A percentile compares a stretch with the other conserved stretches of the same genome.
These are phyloP conservation scores for Candida qinlingensis DNA, from an alignment of 805 yeast species.

Conservation along the genomic window DNA sequence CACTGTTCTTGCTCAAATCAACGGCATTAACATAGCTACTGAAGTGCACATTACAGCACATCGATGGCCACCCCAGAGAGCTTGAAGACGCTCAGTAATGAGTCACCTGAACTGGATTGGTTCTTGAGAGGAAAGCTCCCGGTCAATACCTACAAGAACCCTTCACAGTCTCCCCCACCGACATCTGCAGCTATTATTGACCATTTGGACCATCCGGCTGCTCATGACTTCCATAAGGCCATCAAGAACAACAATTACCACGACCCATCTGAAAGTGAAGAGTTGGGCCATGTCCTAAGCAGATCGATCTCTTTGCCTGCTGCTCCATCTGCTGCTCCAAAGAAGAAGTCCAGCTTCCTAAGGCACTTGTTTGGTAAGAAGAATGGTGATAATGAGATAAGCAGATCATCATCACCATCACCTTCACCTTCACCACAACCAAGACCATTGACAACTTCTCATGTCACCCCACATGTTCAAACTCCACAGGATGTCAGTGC, in stretches of 20 bases:
- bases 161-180: slow-evolving; percentile 5
- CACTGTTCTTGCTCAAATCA: too few relatives aligned
- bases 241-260: background rate
- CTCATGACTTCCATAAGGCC: slow-evolving; percentile 5
- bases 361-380: slow-evolving; percentile 29
- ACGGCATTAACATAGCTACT: too few relatives aligned
- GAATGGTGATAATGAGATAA: slow-evolving; percentile 5
- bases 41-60: too few relatives aligned
- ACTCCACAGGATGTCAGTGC: background rate
- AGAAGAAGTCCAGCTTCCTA: slow-evolving; percentile 33
- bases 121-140: slow-evolving; percentile 34
- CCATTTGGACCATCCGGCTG: background rate
- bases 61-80: background rate
- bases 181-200: background rate
- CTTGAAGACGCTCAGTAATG: background rate
- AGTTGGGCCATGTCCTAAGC: slow-evolving; percentile 15
- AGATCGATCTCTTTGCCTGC: slow-evolving; percentile 30
- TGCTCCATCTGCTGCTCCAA: slow-evolving; percentile 4
- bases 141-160: slow-evolving; percentile 7
- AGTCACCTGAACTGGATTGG: slow-evolving; percentile 42
- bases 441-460: slow-evolving; percentile 3
- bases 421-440: slow-evolving; percentile 13
- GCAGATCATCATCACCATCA: slow-evolving; percentile 2
- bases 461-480: background rate
- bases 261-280: background rate